Base-by-base conservation (phyloP, 768 basidiomycete genomes). In the Termitomyces sp. region DNA sequence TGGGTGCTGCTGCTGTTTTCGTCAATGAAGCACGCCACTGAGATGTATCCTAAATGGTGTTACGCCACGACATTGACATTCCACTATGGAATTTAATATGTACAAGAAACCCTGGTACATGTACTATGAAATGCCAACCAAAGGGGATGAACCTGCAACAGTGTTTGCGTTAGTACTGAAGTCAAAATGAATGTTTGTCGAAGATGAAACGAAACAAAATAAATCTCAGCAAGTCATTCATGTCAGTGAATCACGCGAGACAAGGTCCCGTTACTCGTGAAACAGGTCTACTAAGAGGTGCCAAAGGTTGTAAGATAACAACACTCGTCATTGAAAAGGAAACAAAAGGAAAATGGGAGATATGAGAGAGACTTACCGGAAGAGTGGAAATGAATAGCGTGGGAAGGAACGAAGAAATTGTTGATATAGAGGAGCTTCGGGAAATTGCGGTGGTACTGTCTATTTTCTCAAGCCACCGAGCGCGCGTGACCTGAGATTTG, bases 261-360 rank as follows among this genome's bases (percentile, higher is more conserved):
- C 64, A 68, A 29, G 67, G 70, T 59, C 70, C 47, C 65, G 66
- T 60, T 65, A 65, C 59, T 61, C 71, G 72, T 72, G 79, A 67
- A 77, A 73, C 84, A 86, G 71, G 83, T 92, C 88, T 86, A 91
- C 90, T 92, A 92, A 91, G 90, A 92, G 91, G 90, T 91, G 89
- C 91, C 90, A 92, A 84, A 83, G 84, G 87, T 79, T 80, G 76
- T 60, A 72, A 76, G 69, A 70, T 71, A 79, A 83, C 89, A 90
- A 92, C 89, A 83, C 91, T 92, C 91, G 83, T 92, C 91, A 84
- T 82, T 67, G 79, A 76, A 75, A 68, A 43, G 54, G 32, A 60
- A 63, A 69, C 53, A 67, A 62, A 48, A 65, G 3, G 9, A 6
- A 34, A 14, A 43, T 2, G 3, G 11, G 32, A 55, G 38, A 52